Evolutionary conservation across 2,329 filamentous ascomycete species (phyloP), one percentile per base, ranked within the genome.

Genomic region (Tricladium varicosporioides): DNA sequence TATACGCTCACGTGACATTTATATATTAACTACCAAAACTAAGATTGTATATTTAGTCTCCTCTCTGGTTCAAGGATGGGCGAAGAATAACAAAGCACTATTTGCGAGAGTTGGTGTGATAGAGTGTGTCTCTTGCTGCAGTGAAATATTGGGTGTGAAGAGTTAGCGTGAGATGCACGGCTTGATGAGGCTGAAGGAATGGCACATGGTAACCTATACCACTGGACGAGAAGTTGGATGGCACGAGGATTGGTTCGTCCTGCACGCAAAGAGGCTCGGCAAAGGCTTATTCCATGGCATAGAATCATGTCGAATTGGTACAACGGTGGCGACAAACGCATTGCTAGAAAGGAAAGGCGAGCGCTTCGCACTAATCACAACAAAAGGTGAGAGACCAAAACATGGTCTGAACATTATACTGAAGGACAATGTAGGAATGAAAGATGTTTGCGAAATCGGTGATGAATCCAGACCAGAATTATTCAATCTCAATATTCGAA

Each of bases 401-500:
- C 36, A 13, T 40, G 36, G 22, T 27, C 22, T 4, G 22, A 27
- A 27, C 22, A 27, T 27, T 7, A 3, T 4, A 7, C 22, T 27
- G 22, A 27, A 27, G 22, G 7, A 27, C 22, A 7, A 27, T 27
- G 22, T 27, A 40, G 36, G 36, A 10, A 40, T 40, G 36, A 40
- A 40, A 40, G 92, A 97, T 71, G 95, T 91, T 65, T 77, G 96
- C 19, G 82, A 86, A 52, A 97, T 97, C 69, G 92, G 92, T 13
- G 96, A 96, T 71, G 92, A 97, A 76, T 90, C 87, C 14, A 80
- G 92, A 48, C 92, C 92, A 16, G 88, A 87, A 70, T 96, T 97
- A 64, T 97, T 97, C 67, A 92, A 96, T 69, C 78, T 97, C 47
- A 89, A 89, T 15, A 96, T 97, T 64, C 80, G 82, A 64, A 92